A percentile compares a stretch with the other conserved stretches of the same genome.
phyloP scores from a whole-genome alignment of 2,329 filamentous ascomycete genomes.

The Tolypocladium paradoxum region DNA sequence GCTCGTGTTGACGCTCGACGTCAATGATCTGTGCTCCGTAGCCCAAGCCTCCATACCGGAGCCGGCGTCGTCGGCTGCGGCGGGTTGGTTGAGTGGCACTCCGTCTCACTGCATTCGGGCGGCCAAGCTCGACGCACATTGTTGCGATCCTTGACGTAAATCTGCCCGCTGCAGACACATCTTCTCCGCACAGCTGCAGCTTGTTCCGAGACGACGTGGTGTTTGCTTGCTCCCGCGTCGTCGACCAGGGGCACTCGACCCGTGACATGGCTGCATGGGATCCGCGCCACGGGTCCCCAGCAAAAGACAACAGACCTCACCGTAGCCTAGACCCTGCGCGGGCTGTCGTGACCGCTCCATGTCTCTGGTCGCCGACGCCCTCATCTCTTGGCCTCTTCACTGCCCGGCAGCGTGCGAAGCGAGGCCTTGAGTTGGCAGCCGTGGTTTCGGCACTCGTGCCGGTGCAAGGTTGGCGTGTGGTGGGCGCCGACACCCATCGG shows the following conservation, averaged over 20 bases:
- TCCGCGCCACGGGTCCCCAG: not conserved
- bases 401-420: too few relatives aligned
- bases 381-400: not conserved
- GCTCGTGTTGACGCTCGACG: too few relatives aligned
- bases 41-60: too few relatives aligned
- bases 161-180: not conserved
- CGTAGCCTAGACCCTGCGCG: not conserved
- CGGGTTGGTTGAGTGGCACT: too few relatives aligned
- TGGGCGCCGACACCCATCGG: not conserved
- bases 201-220: not conserved
- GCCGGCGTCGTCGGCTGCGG: too few relatives aligned
- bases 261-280: not conserved
- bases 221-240: too few relatives aligned
- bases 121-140: not conserved
- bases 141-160: not conserved
- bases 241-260: not conserved
- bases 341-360: not conserved
- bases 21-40: too few relatives aligned
- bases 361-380: not conserved
- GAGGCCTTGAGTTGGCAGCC: too few relatives aligned
- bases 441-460: not conserved
- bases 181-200: not conserved
- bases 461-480: not conserved
- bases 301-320: not conserved
- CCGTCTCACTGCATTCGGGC: not conserved